These are phyloP conservation scores for Aspergillus sclerotiicarbonarius DNA, from an alignment of 495 filamentous ascomycete genomes.

Conservation along the genomic window DNA sequence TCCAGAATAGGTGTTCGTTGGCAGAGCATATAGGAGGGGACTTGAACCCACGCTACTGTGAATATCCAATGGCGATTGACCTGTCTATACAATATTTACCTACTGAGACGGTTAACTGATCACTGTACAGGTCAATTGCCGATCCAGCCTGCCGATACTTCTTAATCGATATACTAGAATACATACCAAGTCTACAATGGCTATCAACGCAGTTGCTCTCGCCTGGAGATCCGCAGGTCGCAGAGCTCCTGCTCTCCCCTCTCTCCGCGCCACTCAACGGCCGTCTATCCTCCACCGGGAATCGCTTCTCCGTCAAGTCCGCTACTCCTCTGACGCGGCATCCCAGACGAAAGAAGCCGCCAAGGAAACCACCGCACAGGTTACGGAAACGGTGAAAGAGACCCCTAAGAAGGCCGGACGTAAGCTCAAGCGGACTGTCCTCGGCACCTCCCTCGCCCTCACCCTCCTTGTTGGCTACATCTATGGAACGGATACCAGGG, in stretches of 20 bases:
- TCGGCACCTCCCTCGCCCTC: constrained; percentile 55
- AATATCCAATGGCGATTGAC: not conserved
- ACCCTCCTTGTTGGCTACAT: constrained; percentile 57
- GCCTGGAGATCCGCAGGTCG: constrained; percentile 29
- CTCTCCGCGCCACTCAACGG: constrained; percentile 26
- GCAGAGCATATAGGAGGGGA: not conserved
- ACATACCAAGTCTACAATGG: constrained; percentile 18
- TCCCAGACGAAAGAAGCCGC: constrained; percentile 10
- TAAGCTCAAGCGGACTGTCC: constrained; percentile 44
- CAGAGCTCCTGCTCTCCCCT: constrained; percentile 29
- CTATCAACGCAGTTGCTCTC: constrained; percentile 24
- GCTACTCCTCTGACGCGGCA: constrained; percentile 35
- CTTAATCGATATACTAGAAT: not conserved
- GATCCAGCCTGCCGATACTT: not conserved
- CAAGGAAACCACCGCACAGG: constrained; percentile 13
- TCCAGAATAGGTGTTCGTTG: not conserved
- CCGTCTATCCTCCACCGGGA: constrained; percentile 19
- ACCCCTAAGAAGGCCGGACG: constrained; percentile 35
- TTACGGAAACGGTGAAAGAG: constrained; percentile 28
- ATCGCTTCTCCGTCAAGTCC: constrained; percentile 10
- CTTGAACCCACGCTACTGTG: not conserved
- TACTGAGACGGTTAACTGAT: not conserved
- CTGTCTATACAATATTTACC: not conserved
- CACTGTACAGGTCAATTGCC: not conserved
- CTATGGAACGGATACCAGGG: constrained; percentile 88